These are phyloP conservation scores for cucumber (Cucumis sativus) DNA, from an alignment of 306 rosid genomes.

Conservation along the genomic window Cucumber_9930_V3 NC_026655.2:18825501-18826000, in stretches of 20 bases:
- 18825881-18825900: constrained; percentile 93
- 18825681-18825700: constrained; percentile 39
- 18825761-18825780: constrained; percentile 41
- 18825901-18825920: constrained; percentile 39
- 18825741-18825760: constrained; percentile 1
- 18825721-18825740: not conserved
- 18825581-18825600: constrained; percentile 79
- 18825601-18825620: constrained; percentile 69
- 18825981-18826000: not conserved
- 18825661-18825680: constrained; percentile 86
- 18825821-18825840: constrained; percentile 40
- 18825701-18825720: not conserved
- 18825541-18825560: not conserved
- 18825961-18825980: not conserved
- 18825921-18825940: not conserved
- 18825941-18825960: not conserved
- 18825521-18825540: not conserved
- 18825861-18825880: constrained; percentile 42
- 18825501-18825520: not conserved
- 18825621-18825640: constrained; percentile 78
- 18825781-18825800: constrained; percentile 73
- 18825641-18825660: constrained; percentile 41
- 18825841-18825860: constrained; percentile 26
- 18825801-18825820: constrained; percentile 65
- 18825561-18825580: not conserved